Evolutionary conservation across 495 filamentous ascomycete species (phyloP), one percentile per base, ranked within the genome.

Genomic region (Neurospora sp.): DNA sequence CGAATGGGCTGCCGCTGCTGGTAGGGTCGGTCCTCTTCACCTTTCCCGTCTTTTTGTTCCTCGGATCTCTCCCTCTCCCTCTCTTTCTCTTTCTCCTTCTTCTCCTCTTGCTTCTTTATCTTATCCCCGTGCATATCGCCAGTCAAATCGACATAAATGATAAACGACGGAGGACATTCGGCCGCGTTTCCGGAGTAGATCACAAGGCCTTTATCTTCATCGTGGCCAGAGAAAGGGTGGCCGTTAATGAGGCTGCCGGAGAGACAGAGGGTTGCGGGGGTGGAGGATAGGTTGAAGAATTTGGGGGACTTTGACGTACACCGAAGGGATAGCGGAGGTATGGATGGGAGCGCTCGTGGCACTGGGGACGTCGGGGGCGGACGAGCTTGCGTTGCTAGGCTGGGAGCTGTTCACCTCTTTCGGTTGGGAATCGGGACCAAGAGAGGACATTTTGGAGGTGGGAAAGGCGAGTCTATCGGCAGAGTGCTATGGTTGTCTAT

Each of bases 201-300:
- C 3, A 9, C 42, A 9, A 44, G 0, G 0, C n/a, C 16, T 9
- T 44, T 3, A 44, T 9, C 0, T 0, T 7, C 18, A 44, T 1
- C 16, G 18, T 1, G 40, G 40, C 0, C 4, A 4, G 40, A 16
- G 12, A 16, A 41, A 6, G 40, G 12, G 12, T 45, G 18, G 42
- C 42, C 42, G 42, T 45, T n/a, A 0, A 45, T 45, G 42, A 45
- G 42, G 42, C 42, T 45, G 3, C 42, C 42, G 42, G 42, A 45
- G 42, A 45, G 42, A 0, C 0, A 9, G 42, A 45, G 42, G 2
- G 42, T 44, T n/a, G 42, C 42, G 18, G 42, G 18, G 42, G 7
- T n/a, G 2, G 42, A 44, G 16, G 42, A 44, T 18, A 44, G 42
- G 42, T 44, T 16, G 41, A 18, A 8, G 14, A 7, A 5, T 5